Percentiles rank a stretch among this genome's conserved stretches.
phyloP scores from a whole-genome alignment of 2,329 filamentous ascomycete species.

The Zymoseptoria tritici region DNA sequence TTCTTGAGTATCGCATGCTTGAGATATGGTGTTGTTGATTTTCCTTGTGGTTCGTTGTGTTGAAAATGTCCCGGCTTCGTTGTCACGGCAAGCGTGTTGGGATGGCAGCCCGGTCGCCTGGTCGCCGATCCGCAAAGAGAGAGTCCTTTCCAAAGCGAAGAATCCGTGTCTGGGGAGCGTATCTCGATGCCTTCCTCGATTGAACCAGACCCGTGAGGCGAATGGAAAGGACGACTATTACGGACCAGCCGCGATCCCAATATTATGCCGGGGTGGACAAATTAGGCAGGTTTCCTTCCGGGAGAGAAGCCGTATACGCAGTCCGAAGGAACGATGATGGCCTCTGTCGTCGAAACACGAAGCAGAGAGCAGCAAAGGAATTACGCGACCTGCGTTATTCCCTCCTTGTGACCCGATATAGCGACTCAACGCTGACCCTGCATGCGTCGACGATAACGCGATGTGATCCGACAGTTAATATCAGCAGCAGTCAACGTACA shows the following conservation, averaged over 20 bases:
- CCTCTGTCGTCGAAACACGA: background rate
- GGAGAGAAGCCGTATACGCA: background rate
- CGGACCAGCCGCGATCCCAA: background rate
- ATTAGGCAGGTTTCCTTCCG: background rate
- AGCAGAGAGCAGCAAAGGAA: background rate
- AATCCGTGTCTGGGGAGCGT: background rate
- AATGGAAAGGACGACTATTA: background rate
- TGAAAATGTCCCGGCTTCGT: background rate
- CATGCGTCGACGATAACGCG: background rate
- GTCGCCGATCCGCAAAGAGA: no score
- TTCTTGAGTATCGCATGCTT: conserved; percentile 5
- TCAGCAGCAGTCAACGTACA: background rate
- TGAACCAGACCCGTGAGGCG: no score
- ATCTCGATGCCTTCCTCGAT: background rate
- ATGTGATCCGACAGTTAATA: background rate
- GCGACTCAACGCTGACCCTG: background rate
- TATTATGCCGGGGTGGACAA: background rate
- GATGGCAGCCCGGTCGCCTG: no score
- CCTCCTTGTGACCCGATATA: background rate
- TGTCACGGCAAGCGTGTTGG: no score
- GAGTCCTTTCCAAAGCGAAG: background rate
- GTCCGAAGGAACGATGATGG: no score
- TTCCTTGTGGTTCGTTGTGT: background rate
- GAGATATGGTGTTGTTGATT: background rate
- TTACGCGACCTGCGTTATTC: background rate